These are phyloP conservation scores for Paralagenidium karlingii DNA, from an alignment of 352 stramenopile genomes.

Conservation along the genomic window DNA sequence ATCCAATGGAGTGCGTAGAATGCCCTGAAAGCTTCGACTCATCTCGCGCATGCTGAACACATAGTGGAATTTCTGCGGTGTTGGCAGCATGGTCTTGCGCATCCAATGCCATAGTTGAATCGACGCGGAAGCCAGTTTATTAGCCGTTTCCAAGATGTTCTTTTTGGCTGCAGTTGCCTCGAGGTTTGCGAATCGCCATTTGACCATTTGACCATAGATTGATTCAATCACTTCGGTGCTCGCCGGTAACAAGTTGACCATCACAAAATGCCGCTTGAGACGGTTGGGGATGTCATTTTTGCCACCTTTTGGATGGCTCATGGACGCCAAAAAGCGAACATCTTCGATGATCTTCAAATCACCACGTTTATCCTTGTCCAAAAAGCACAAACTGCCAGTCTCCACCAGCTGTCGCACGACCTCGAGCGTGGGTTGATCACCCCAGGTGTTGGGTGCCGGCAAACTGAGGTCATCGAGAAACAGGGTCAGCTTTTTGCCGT, in stretches of 20 bases:
- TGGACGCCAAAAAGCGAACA: conserved; percentile 46
- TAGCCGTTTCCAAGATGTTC: conserved; percentile 24
- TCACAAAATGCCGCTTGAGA: conserved; percentile 85
- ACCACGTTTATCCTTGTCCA: conserved; percentile 75
- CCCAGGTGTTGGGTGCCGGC: conserved; percentile 56
- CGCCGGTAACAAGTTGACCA: conserved; percentile 72
- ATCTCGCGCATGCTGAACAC: conserved; percentile 71
- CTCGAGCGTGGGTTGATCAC: conserved; percentile 65
- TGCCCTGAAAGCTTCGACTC: conserved; percentile 63
- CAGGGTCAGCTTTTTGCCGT: conserved; percentile 59
- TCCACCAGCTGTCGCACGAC: conserved; percentile 61
- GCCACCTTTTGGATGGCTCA: conserved; percentile 36
- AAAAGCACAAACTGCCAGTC: conserved; percentile 52
- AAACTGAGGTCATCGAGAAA: conserved; percentile 73
- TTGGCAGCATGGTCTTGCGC: conserved; percentile 50
- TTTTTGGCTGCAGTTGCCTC: conserved; percentile 14
- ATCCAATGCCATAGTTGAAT: conserved; percentile 64
- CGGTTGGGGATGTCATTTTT: conserved; percentile 83
- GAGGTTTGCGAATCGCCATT: conserved; percentile 26
- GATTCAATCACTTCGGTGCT: conserved; percentile 62
- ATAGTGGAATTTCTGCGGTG: conserved; percentile 74
- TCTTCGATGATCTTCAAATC: conserved; percentile 70
- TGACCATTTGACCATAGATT: conserved; percentile 80
- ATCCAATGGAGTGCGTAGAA: conserved; percentile 45
- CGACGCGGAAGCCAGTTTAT: conserved; percentile 25